Evolutionary conservation across 768 basidiomycete genomes (phyloP).

Genomic region (Phaeotremella fagi): DNA sequence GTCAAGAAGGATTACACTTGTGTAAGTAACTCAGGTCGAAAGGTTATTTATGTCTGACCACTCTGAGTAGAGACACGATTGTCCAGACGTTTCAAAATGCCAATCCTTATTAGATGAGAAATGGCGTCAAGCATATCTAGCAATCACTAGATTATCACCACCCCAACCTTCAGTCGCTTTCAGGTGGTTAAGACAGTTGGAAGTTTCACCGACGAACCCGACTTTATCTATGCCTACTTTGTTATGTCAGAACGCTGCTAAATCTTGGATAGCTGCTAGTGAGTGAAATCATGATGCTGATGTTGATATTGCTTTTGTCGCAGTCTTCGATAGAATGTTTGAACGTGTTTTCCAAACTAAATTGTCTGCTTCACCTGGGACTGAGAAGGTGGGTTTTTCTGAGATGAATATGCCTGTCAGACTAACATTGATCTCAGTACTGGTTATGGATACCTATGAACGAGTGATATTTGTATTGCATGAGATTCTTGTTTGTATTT

Average conservation of each 20-base stretch:
- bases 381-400: conserved; percentile 34
- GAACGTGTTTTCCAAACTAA: conserved; percentile 43
- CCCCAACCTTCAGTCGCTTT: conserved; percentile 39
- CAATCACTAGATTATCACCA: conserved; percentile 75
- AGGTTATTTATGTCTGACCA: not conserved
- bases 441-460: conserved; percentile 13
- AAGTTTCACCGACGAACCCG: conserved; percentile 71
- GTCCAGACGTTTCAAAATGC: conserved; percentile 72
- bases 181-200: conserved; percentile 81
- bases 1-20: conserved; percentile 95
- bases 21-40: conserved; percentile 51
- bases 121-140: conserved; percentile 81
- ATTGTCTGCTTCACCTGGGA: conserved; percentile 24
- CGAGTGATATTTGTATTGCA: not conserved
- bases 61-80: conserved; percentile 65
- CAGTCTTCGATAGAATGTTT: conserved; percentile 18
- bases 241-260: conserved; percentile 80
- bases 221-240: conserved; percentile 80
- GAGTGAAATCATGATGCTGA: conserved; percentile 34
- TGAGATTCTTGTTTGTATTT: too few relatives aligned
- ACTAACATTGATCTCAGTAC: too few relatives aligned
- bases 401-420: too few relatives aligned
- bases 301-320: not conserved
- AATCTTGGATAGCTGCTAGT: conserved; percentile 82
- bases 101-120: conserved; percentile 86